Conservation (phyloP, 1,284 basidiomycete genomes). For the Irpex sp. region DNA sequence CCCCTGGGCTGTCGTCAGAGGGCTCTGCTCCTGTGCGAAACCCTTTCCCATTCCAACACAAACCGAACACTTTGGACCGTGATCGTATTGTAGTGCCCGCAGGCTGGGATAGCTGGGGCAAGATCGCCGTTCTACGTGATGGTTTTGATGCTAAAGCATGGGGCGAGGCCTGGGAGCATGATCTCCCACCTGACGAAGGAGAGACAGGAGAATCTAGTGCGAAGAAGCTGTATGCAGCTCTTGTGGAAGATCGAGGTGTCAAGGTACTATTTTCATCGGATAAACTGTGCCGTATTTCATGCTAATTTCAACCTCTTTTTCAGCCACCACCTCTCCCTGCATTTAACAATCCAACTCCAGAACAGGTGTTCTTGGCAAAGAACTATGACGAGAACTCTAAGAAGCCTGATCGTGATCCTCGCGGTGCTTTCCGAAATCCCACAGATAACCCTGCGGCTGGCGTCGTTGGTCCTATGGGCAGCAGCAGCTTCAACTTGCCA, state of each 20-base stretch:
- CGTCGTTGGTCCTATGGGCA: slow-evolving; percentile 87
- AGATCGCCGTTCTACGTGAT: slow-evolving; percentile 88
- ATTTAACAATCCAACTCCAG: slow-evolving; percentile 75
- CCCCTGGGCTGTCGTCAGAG: slow-evolving; percentile 46
- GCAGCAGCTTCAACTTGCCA: slow-evolving; percentile 78
- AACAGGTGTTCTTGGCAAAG: slow-evolving; percentile 83
- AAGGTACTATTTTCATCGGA: slow-evolving; percentile 42
- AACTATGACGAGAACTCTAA: slow-evolving; percentile 89
- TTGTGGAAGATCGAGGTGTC: slow-evolving; percentile 70
- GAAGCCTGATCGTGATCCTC: slow-evolving; percentile 84
- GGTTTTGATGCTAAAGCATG: slow-evolving; percentile 85
- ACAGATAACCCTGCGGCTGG: slow-evolving; percentile 55
- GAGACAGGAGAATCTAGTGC: slow-evolving; percentile 45
- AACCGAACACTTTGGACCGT: slow-evolving; percentile 89
- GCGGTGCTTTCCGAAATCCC: slow-evolving; percentile 80
- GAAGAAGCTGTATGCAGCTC: slow-evolving; percentile 50
- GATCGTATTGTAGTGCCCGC: slow-evolving; percentile 90
- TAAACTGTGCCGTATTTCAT: neutral
- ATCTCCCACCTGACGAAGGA: slow-evolving; percentile 44
- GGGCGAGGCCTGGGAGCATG: slow-evolving; percentile 82
- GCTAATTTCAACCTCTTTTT: neutral
- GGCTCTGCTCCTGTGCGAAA: slow-evolving; percentile 59
- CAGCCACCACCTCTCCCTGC: slow-evolving; percentile 68
- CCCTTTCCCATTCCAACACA: slow-evolving; percentile 82
- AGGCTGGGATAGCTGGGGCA: slow-evolving; percentile 98